A percentile compares a stretch with the other conserved stretches of the same genome.
These are phyloP conservation scores for Trichoderma gamsii DNA, from an alignment of 495 filamentous ascomycete genomes.

Conservation along the genomic window DNA sequence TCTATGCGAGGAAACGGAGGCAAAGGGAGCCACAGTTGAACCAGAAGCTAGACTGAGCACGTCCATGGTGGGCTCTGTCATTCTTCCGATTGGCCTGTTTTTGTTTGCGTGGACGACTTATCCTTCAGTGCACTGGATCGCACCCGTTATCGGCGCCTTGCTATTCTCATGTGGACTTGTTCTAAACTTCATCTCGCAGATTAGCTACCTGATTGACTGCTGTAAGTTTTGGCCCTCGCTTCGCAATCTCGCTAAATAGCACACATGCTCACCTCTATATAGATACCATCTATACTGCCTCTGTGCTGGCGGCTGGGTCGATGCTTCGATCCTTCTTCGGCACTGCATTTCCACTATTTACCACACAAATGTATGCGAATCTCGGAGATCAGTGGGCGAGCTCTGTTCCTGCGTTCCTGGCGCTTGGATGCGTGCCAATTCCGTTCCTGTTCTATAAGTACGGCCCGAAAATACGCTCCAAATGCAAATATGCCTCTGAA, in stretches of 20 bases:
- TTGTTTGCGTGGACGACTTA: conserved; percentile 58
- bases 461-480: conserved; percentile 55
- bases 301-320: conserved; percentile 73
- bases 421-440: conserved; percentile 68
- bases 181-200: conserved; percentile 60
- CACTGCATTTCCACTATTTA: conserved; percentile 82
- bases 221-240: conserved; percentile 23
- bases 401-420: conserved; percentile 69
- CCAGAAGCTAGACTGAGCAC: conserved; percentile 77
- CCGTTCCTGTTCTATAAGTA: conserved; percentile 79
- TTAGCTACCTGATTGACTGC: conserved; percentile 74
- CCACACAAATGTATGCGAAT: conserved; percentile 64
- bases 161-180: conserved; percentile 46
- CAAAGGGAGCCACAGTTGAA: no score
- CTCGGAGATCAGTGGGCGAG: conserved; percentile 80
- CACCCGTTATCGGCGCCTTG: conserved; percentile 39
- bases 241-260: neutral
- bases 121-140: conserved; percentile 46
- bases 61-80: conserved; percentile 54
- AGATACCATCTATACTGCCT: conserved; percentile 73
- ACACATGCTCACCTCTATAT: no score
- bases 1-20: no score
- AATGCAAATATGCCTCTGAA: conserved; percentile 71
- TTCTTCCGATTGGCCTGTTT: conserved; percentile 50
- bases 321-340: conserved; percentile 63